Evolutionary conservation across 331 rosid species (phyloP).

Genomic region (Cydonia oblonga): DNA sequence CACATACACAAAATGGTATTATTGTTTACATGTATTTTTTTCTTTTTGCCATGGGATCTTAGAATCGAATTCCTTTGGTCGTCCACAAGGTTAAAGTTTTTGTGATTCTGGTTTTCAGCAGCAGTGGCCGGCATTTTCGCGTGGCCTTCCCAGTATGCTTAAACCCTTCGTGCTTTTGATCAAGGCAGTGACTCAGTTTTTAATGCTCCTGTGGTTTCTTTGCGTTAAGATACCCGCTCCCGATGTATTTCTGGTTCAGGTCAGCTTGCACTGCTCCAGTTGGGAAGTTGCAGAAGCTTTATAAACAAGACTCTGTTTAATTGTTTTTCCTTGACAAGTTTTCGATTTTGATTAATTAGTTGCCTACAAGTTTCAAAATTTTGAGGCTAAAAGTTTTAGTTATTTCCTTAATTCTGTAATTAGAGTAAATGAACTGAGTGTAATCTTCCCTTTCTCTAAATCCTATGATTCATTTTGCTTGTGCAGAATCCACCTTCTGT

Average conservation of each 20-base stretch:
- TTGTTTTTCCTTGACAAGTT: not conserved
- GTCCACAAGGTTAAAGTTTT: not conserved
- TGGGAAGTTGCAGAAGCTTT: not conserved
- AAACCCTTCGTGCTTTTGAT: constrained; percentile 53
- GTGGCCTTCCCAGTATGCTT: constrained; percentile 46
- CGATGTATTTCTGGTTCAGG: constrained; percentile 82
- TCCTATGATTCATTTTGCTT: constrained; percentile 11
- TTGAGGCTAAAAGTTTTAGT: not conserved
- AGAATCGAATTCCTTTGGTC: not conserved
- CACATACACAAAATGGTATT: constrained; percentile 69
- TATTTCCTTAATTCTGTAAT: not conserved
- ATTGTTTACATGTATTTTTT: not conserved
- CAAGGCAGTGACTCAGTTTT: constrained; percentile 67
- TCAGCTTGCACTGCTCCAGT: constrained; percentile 20
- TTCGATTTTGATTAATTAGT: not conserved
- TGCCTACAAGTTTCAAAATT: not conserved
- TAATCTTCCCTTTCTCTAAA: not conserved
- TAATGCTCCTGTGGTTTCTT: constrained; percentile 84
- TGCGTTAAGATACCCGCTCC: constrained; percentile 61
- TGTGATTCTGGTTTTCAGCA: constrained; percentile 33
- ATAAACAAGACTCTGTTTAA: not conserved
- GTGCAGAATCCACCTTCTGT: constrained; percentile 96
- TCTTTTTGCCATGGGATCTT: not conserved
- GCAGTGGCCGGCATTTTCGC: constrained; percentile 53
- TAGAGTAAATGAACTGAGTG: not conserved